Evolutionary conservation across 2,329 filamentous ascomycete genomes (phyloP).

Genomic region (Pestalotiopsis sp.): DNA sequence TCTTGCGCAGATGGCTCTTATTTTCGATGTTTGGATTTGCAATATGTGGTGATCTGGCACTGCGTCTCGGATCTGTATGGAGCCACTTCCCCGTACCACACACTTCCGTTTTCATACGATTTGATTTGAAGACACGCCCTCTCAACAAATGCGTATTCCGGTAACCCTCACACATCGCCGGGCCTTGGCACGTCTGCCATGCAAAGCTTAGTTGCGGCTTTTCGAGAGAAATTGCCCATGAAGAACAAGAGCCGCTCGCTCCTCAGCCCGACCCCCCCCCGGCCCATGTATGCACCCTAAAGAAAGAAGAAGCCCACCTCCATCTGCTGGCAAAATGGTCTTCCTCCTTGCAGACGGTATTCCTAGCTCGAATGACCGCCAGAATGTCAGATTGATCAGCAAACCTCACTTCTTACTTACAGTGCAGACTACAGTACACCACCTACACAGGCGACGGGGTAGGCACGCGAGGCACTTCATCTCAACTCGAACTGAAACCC

Average conservation of each 20-base stretch:
- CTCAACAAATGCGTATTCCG: background rate
- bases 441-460: background rate
- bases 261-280: background rate
- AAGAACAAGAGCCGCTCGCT: background rate
- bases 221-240: background rate
- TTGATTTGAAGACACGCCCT: background rate
- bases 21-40: background rate
- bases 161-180: background rate
- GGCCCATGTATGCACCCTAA: background rate
- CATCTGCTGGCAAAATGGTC: background rate
- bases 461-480: background rate
- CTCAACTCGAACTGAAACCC: background rate
- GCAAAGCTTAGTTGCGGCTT: background rate
- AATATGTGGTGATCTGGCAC: background rate
- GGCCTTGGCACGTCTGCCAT: background rate
- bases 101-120: background rate
- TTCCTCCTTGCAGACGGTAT: background rate
- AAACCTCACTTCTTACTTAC: background rate
- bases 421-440: background rate
- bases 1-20: background rate
- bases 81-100: background rate
- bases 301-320: background rate
- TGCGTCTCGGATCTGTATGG: background rate
- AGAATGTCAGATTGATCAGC: background rate
- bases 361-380: background rate